A percentile compares a stretch with the other conserved stretches of the same genome.
Conservation (phyloP, 1,284 basidiomycete species). For the Austroboletus novae-zelandiae region DNA sequence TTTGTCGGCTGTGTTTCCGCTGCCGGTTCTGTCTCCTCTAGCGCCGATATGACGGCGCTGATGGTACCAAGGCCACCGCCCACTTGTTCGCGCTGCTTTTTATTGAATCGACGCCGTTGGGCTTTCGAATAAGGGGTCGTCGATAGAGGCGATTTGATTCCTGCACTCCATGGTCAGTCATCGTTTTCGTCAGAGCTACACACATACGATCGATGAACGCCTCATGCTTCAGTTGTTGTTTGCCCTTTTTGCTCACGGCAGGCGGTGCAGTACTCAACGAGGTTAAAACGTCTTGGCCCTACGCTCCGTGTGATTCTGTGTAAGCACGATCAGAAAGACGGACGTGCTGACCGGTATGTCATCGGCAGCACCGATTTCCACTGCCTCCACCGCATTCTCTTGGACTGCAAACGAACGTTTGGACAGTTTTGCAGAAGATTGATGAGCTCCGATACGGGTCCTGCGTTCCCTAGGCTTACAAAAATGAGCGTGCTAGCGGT, state of each 20-base stretch:
- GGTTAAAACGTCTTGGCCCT: constrained; percentile 49
- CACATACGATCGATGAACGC: constrained; percentile 62
- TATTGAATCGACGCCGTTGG: constrained; percentile 67
- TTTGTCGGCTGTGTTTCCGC: constrained; percentile 22
- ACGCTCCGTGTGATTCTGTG: neutral
- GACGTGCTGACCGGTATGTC: constrained; percentile 38
- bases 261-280: constrained; percentile 12
- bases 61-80: constrained; percentile 61
- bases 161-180: constrained; percentile 35
- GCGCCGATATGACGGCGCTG: constrained; percentile 50
- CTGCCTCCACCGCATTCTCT: constrained; percentile 46
- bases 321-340: neutral
- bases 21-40: constrained; percentile 35
- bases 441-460: constrained; percentile 45
- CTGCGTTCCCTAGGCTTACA: constrained; percentile 59
- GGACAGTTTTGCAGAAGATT: constrained; percentile 48
- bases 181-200: neutral
- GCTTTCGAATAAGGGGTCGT: constrained; percentile 72
- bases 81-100: constrained; percentile 68
- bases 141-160: constrained; percentile 43
- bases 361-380: constrained; percentile 40
- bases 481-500: constrained; percentile 8
- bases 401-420: constrained; percentile 51
- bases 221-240: constrained; percentile 63
- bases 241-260: constrained; percentile 59